Percentiles rank a stretch among this genome's conserved stretches.
These are phyloP conservation scores for Hemisphaericaspora nanyangensis DNA, from an alignment of 805 yeast species.

Conservation along the genomic window DNA sequence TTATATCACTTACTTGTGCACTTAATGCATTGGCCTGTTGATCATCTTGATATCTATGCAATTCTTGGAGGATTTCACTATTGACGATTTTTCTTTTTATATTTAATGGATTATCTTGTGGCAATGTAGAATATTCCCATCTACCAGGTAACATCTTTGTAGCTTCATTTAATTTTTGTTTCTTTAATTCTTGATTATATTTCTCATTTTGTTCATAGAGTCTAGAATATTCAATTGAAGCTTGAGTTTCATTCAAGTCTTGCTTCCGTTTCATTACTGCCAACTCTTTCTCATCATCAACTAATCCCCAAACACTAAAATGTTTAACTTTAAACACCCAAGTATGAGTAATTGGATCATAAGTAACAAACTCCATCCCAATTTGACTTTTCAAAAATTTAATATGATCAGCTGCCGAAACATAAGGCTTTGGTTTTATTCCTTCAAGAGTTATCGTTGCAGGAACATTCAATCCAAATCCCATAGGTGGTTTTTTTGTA, in stretches of 20 bases:
- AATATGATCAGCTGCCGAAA: conserved; percentile 45
- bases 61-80: conserved; percentile 26
- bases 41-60: conserved; percentile 17
- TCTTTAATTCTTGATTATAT: conserved; percentile 30
- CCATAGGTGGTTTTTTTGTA: conserved; percentile 56
- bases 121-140: conserved; percentile 21
- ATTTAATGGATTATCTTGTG: conserved; percentile 18
- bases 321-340: conserved; percentile 87
- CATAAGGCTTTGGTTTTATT: conserved; percentile 47
- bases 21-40: conserved; percentile 18
- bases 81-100: conserved; percentile 28
- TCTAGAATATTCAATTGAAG: conserved; percentile 23
- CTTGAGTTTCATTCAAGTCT: conserved; percentile 42
- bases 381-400: conserved; percentile 46
- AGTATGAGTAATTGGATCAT: conserved; percentile 66
- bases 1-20: conserved; percentile 28
- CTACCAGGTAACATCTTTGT: conserved; percentile 36
- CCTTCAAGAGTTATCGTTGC: conserved; percentile 68
- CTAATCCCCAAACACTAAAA: conserved; percentile 91
- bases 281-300: conserved; percentile 35
- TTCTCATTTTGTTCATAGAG: conserved; percentile 25
- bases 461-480: conserved; percentile 71
- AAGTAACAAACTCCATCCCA: conserved; percentile 79
- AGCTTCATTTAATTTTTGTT: conserved; percentile 26
- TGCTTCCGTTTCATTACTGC: conserved; percentile 28